Evolutionary conservation across 2,329 filamentous ascomycete genomes (phyloP).

Genomic region (Colletotrichum sp.): DNA sequence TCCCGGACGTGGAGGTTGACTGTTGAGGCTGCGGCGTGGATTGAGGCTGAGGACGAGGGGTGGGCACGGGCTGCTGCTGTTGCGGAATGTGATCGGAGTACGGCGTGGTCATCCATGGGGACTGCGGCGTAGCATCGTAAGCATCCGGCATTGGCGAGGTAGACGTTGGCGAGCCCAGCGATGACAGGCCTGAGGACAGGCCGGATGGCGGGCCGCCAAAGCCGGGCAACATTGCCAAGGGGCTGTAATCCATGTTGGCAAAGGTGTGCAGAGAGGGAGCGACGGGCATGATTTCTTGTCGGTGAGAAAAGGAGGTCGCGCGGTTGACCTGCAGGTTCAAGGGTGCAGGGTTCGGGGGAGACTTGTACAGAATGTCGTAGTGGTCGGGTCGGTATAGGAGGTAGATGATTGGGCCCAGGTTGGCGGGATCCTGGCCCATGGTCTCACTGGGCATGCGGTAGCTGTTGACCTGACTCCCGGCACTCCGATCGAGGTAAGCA

Average conservation of each 20-base stretch:
- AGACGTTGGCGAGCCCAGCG: constrained; percentile 34
- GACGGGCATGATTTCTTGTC: constrained; percentile 46
- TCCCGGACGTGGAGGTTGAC: background rate
- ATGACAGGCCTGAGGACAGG: constrained; percentile 37
- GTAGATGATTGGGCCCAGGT: constrained; percentile 58
- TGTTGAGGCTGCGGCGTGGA: constrained; percentile 3
- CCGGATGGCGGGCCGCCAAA: constrained; percentile 34
- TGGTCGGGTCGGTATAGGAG: constrained; percentile 77
- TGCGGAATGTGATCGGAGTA: constrained; percentile 35
- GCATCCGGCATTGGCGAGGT: constrained; percentile 29
- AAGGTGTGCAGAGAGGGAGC: constrained; percentile 45
- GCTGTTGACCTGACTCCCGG: constrained; percentile 76
- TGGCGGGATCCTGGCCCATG: constrained; percentile 46
- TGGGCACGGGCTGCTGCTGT: constrained; percentile 26
- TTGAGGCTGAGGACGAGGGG: constrained; percentile 32
- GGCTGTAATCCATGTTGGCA: constrained; percentile 44
- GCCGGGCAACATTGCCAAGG: constrained; percentile 53
- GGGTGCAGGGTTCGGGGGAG: constrained; percentile 30
- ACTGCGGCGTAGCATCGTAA: constrained; percentile 34
- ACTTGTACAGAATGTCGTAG: constrained; percentile 90
- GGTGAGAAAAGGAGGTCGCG: constrained; percentile 50
- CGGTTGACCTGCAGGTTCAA: constrained; percentile 58
- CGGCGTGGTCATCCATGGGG: constrained; percentile 41
- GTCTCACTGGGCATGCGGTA: constrained; percentile 67
- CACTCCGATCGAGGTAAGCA: constrained; percentile 87